phyloP scores from a whole-genome alignment of 2,329 filamentous ascomycete species.

The Pleoardoris graminearum region DNA sequence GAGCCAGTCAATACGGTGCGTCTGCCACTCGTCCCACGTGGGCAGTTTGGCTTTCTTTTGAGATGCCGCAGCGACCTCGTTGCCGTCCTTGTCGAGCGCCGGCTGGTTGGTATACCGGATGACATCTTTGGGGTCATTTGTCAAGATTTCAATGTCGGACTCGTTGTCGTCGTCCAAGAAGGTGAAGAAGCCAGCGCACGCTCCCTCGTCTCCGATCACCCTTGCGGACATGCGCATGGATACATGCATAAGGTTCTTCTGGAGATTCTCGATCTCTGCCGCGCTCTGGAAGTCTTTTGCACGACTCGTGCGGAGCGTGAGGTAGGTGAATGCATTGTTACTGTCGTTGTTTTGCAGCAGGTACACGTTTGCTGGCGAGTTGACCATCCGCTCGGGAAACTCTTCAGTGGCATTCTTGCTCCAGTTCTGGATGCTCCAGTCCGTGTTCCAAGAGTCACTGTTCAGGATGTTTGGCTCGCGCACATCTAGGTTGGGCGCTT shows the following conservation, averaged over 20 bases:
- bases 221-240: slow-evolving; percentile 54
- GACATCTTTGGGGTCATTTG: slow-evolving; percentile 48
- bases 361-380: slow-evolving; percentile 54
- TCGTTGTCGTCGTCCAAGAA: slow-evolving; percentile 53
- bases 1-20: slow-evolving; percentile 65
- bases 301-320: slow-evolving; percentile 53
- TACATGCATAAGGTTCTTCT: slow-evolving; percentile 52
- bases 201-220: slow-evolving; percentile 51
- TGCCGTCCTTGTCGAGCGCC: slow-evolving; percentile 51
- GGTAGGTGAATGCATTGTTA: slow-evolving; percentile 43
- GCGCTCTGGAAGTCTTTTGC: slow-evolving; percentile 50
- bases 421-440: slow-evolving; percentile 52
- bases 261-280: slow-evolving; percentile 53
- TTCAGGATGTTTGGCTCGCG: slow-evolving; percentile 47
- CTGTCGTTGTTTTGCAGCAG: slow-evolving; percentile 40
- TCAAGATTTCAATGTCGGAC: slow-evolving; percentile 59
- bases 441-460: slow-evolving; percentile 40
- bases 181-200: slow-evolving; percentile 61
- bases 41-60: slow-evolving; percentile 54
- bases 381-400: slow-evolving; percentile 50
- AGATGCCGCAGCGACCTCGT: slow-evolving; percentile 54
- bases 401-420: slow-evolving; percentile 43
- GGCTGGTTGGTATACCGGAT: slow-evolving; percentile 65
- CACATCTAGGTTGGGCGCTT: slow-evolving; percentile 22
- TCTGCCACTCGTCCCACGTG: slow-evolving; percentile 60